These are phyloP conservation scores for Sclerospora graminicola DNA, from an alignment of 352 stramenopile species.

Conservation along the genomic window DNA sequence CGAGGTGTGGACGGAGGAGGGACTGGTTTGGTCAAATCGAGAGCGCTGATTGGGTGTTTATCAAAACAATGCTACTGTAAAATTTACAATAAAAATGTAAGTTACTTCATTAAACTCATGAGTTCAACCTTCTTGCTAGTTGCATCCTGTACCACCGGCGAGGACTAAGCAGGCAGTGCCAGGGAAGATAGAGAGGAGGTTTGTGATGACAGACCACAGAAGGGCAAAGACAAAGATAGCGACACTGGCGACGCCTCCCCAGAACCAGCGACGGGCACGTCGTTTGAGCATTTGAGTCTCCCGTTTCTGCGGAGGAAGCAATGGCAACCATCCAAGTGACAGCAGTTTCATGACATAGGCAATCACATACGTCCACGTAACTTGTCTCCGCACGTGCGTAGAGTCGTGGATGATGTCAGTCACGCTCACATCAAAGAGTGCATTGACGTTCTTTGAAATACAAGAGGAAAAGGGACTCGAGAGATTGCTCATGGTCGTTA, in stretches of 20 bases:
- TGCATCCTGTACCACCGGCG: constrained; percentile 45
- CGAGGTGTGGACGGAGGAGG: constrained; percentile 1
- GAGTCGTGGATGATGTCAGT: constrained; percentile 27
- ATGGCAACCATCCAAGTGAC: constrained; percentile 34
- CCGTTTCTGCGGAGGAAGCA: constrained; percentile 47
- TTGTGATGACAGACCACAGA: constrained; percentile 45
- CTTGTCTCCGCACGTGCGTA: constrained; percentile 20
- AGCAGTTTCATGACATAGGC: constrained; percentile 39
- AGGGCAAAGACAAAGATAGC: constrained; percentile 32
- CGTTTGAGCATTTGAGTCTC: constrained; percentile 41
- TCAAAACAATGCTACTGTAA: too few species aligned
- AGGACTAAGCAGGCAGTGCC: constrained; percentile 44
- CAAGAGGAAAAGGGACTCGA: constrained; percentile 31
- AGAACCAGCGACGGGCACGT: constrained; percentile 20
- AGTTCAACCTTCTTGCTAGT: constrained; percentile 2
- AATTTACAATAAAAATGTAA: too few species aligned
- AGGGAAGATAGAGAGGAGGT: constrained; percentile 46
- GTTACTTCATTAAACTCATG: too few species aligned
- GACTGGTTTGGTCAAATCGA: neutral
- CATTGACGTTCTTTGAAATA: constrained; percentile 32
- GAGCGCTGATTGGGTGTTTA: constrained; percentile 3
- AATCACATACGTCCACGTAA: constrained; percentile 32
- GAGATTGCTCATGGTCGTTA: constrained; percentile 43
- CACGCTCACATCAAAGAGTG: constrained; percentile 26
- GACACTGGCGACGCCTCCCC: constrained; percentile 26